Evolutionary conservation across 805 yeast genomes (phyloP).

Genomic region (Kluyveromyces starmeri): DNA sequence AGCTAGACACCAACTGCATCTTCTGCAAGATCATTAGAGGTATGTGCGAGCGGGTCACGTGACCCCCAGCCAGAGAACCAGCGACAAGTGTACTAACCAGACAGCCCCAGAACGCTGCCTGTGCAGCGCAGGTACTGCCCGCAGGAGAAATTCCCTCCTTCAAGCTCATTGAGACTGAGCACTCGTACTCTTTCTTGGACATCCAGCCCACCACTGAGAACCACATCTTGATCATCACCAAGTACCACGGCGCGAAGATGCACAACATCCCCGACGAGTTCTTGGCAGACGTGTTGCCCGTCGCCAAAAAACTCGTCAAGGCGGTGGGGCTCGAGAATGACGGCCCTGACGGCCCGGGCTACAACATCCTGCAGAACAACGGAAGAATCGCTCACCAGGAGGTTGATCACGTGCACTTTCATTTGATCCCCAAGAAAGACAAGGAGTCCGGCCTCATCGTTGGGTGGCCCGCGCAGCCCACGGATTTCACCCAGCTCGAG

Average conservation of each 20-base stretch:
- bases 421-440: slow-evolving; percentile 83
- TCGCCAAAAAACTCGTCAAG: slow-evolving; percentile 76
- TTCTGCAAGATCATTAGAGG: slow-evolving; percentile 92
- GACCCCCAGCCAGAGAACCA: no score
- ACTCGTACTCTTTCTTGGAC: slow-evolving; percentile 77
- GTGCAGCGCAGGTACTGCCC: no score
- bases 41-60: no score
- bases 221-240: slow-evolving; percentile 85
- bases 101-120: no score
- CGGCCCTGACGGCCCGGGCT: slow-evolving; percentile 55
- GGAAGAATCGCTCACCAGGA: slow-evolving; percentile 93
- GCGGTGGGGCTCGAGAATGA: slow-evolving; percentile 58
- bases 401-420: slow-evolving; percentile 95
- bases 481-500: slow-evolving; percentile 66
- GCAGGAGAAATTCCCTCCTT: slow-evolving; percentile 91
- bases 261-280: slow-evolving; percentile 92
- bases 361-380: slow-evolving; percentile 86
- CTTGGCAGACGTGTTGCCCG: slow-evolving; percentile 76
- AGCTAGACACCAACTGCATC: slow-evolving; percentile 69
- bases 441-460: slow-evolving; percentile 67
- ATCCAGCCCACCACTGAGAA: slow-evolving; percentile 89
- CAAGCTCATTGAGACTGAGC: slow-evolving; percentile 80
- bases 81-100: no score
- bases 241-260: slow-evolving; percentile 84
- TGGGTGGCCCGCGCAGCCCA: slow-evolving; percentile 89